Conservation (phyloP, 2,329 filamentous ascomycete genomes). For the Aspergillus costaricaensis region DNA sequence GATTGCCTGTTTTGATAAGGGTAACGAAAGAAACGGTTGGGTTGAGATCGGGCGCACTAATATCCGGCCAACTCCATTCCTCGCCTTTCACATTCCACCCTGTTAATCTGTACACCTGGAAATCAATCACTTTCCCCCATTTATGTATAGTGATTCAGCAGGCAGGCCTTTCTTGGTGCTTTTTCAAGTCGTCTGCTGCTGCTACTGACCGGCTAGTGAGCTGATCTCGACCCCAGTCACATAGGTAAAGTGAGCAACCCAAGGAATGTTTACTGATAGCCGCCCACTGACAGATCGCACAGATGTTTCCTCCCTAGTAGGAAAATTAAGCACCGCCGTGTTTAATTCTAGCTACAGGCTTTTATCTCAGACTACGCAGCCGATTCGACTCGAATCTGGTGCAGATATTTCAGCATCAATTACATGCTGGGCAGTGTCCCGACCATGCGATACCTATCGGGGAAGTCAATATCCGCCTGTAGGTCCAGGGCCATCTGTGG, state of each 20-base stretch:
- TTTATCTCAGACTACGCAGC: neutral
- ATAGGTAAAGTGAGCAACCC: neutral
- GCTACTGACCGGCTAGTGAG: neutral
- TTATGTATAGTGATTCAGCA: neutral
- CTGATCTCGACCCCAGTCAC: neutral
- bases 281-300: neutral
- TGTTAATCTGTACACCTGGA: neutral
- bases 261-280: no score
- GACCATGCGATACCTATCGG: conserved; percentile 37
- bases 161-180: neutral
- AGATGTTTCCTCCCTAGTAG: neutral
- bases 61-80: conserved; percentile 4
- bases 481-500: conserved; percentile 27
- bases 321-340: neutral
- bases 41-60: conserved; percentile 4
- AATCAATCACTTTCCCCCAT: neutral
- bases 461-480: conserved; percentile 29
- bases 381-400: conserved; percentile 5
- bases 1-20: neutral
- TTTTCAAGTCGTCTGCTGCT: neutral
- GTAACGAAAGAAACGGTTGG: neutral
- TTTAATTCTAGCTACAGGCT: neutral
- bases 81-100: neutral
- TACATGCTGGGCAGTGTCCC: conserved; percentile 21
- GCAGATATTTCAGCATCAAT: conserved; percentile 4